These are phyloP conservation scores for Croton setiger DNA, from an alignment of 441 rosid species.

Conservation along the genomic window DNA sequence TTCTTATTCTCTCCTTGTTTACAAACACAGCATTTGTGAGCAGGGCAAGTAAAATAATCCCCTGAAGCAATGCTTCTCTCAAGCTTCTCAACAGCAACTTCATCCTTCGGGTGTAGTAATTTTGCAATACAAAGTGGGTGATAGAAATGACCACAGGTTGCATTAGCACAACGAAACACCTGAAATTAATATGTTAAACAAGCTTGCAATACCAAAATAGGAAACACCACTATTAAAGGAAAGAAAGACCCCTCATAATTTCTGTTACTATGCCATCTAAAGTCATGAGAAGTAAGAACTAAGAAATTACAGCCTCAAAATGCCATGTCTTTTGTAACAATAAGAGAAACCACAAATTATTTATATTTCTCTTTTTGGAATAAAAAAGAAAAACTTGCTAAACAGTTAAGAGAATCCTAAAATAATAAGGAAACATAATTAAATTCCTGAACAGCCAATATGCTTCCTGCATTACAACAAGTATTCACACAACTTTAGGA, in stretches of 20 bases:
- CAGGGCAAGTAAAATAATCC: conserved; percentile 71
- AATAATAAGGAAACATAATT: too few species aligned
- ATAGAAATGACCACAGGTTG: conserved; percentile 87
- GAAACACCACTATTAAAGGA: conserved; percentile 3
- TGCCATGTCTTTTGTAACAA: too few species aligned
- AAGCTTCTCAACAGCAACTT: conserved; percentile 53
- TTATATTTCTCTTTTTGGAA: too few species aligned
- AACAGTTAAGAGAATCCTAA: too few species aligned
- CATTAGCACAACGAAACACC: conserved; percentile 86
- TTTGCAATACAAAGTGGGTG: conserved; percentile 80
- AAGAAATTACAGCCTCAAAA: too few species aligned
- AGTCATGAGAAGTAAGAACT: neutral
- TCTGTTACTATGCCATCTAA: neutral
- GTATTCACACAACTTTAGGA: neutral
- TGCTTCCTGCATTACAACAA: too few species aligned
- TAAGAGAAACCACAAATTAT: too few species aligned
- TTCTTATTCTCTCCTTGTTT: conserved; percentile 66
- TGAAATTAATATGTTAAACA: conserved; percentile 26
- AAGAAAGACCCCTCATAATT: neutral
- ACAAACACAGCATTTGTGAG: conserved; percentile 81
- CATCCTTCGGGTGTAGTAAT: conserved; percentile 46
- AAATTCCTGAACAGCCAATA: too few species aligned
- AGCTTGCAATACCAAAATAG: conserved; percentile 14
- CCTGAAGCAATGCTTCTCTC: conserved; percentile 55
- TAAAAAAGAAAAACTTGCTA: too few species aligned